Evolutionary conservation across 768 basidiomycete genomes (phyloP), one percentile per base, ranked within the genome.

Genomic region (Boletus sp.): DNA sequence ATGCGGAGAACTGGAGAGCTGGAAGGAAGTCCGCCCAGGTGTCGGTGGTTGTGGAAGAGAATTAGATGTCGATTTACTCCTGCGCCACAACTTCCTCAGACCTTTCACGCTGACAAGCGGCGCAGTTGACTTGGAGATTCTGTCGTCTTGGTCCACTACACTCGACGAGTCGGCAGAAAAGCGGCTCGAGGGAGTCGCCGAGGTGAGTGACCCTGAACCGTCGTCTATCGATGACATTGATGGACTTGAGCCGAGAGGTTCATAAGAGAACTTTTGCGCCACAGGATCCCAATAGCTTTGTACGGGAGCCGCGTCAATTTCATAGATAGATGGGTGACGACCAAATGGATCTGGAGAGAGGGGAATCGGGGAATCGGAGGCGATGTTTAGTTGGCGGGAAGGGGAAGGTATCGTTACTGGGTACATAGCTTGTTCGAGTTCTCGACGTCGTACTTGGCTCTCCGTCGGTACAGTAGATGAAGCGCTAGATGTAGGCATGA

Each of bases 271-370:
- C 30, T 60, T 60, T 37, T 64, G 68, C 13, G 62, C 44, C 40
- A 60, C 56, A 23, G 67, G 63, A 53, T 81, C 79, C 81, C 82
- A 81, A 53, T 79, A 76, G 5, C 74, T 64, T 33, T 72, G 66
- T 30, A 75, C 61, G 34, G 70, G 69, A 35, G 49, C 50, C 7
- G 47, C 23, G n/a, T 75, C 61, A 21, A 63, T 38, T 32, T 74
- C 70, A 29, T 75, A 67, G 17, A 74, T 60, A 3, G 87, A 89
- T 32, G 88, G 77, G 62, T 80, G 85, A 27, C 88, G 79, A 11
- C 85, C 84, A 63, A 92, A 91, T 27, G 90, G 90, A 71, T 92
- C 90, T 8, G 90, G 87, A 10, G 88, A 88, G n/a, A 90, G 74
- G 37, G 90, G 90, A 51, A 91, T 87, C 21, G 87, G 85, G 2